These are phyloP conservation scores for Simplicillium sp. DNA, from an alignment of 2,329 filamentous ascomycete genomes.

Conservation along the genomic window DNA sequence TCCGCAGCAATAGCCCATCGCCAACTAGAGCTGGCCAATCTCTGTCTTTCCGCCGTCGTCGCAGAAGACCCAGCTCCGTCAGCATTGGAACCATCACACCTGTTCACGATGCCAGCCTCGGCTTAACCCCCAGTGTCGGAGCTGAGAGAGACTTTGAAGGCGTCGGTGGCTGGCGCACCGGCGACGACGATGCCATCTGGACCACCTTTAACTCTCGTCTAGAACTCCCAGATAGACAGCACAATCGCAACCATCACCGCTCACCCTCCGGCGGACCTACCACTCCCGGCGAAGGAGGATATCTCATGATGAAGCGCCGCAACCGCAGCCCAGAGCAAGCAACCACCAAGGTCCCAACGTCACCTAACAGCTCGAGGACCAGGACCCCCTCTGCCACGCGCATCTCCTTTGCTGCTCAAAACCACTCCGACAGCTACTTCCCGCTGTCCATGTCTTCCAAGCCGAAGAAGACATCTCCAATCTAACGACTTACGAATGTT, in stretches of 20 bases:
- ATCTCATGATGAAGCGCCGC: constrained; percentile 33
- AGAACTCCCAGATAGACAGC: constrained; percentile 34
- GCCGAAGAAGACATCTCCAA: constrained; percentile 16
- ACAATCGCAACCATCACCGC: constrained; percentile 30
- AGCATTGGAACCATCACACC: constrained; percentile 23
- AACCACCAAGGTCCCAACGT: constrained; percentile 12
- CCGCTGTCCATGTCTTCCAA: constrained; percentile 23
- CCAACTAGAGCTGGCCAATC: constrained; percentile 4
- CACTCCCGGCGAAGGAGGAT: constrained; percentile 29
- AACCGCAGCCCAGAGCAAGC: constrained; percentile 23
- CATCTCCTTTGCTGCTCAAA: constrained; percentile 16
- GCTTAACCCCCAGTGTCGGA: constrained; percentile 37
- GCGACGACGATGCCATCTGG: constrained; percentile 36
- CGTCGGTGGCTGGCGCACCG: constrained; percentile 46
- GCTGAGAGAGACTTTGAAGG: constrained; percentile 49
- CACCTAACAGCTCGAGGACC: constrained; percentile 37
- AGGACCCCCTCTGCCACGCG: constrained; percentile 36
- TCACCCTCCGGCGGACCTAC: constrained; percentile 28
- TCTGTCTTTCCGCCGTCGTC: constrained; percentile 21
- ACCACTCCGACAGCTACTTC: constrained; percentile 31
- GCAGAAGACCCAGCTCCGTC: constrained; percentile 19
- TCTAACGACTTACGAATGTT: neutral
- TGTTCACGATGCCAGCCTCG: constrained; percentile 24
- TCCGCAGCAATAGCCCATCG: constrained; percentile 11
- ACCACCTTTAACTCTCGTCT: constrained; percentile 42